phyloP scores from a whole-genome alignment of 805 yeast genomes.

The Kodamaea hsintzibuensis region DNA sequence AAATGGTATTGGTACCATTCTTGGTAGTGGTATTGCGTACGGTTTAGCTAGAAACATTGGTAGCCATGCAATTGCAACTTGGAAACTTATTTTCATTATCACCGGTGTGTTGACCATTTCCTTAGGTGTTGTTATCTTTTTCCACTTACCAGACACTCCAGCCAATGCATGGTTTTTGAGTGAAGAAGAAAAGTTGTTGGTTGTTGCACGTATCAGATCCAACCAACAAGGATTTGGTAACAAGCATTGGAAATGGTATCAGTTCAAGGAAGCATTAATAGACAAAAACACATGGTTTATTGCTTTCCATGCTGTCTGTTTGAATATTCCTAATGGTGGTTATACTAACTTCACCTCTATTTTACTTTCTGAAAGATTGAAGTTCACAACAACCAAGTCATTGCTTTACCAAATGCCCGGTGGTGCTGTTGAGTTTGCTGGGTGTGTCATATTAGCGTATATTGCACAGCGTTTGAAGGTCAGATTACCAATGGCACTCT shows the following conservation, averaged over 20 bases:
- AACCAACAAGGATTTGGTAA: slow-evolving; percentile 48
- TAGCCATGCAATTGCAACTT: slow-evolving; percentile 44
- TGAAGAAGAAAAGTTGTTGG: slow-evolving; percentile 31
- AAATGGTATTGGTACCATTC: slow-evolving; percentile 38
- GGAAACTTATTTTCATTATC: slow-evolving; percentile 64
- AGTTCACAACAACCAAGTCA: slow-evolving; percentile 31
- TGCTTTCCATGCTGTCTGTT: slow-evolving; percentile 26
- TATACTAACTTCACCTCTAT: slow-evolving; percentile 38
- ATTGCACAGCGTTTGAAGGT: slow-evolving; percentile 26
- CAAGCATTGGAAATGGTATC: slow-evolving; percentile 36
- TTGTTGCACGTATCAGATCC: slow-evolving; percentile 52
- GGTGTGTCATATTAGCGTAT: slow-evolving; percentile 32
- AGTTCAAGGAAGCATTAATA: slow-evolving; percentile 36
- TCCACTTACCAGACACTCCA: slow-evolving; percentile 61
- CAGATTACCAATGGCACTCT: slow-evolving; percentile 26
- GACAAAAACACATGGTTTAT: slow-evolving; percentile 38
- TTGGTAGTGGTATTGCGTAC: slow-evolving; percentile 56
- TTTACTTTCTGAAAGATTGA: slow-evolving; percentile 26
- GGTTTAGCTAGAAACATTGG: slow-evolving; percentile 36
- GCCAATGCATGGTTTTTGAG: slow-evolving; percentile 26
- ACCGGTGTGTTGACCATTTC: slow-evolving; percentile 60
- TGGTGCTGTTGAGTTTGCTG: slow-evolving; percentile 49
- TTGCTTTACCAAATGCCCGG: slow-evolving; percentile 47
- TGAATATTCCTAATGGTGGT: slow-evolving; percentile 40
- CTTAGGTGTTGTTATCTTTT: slow-evolving; percentile 46